Evolutionary conservation across 2,329 filamentous ascomycete genomes (phyloP).

Genomic region (Simplicillium sp.): DNA sequence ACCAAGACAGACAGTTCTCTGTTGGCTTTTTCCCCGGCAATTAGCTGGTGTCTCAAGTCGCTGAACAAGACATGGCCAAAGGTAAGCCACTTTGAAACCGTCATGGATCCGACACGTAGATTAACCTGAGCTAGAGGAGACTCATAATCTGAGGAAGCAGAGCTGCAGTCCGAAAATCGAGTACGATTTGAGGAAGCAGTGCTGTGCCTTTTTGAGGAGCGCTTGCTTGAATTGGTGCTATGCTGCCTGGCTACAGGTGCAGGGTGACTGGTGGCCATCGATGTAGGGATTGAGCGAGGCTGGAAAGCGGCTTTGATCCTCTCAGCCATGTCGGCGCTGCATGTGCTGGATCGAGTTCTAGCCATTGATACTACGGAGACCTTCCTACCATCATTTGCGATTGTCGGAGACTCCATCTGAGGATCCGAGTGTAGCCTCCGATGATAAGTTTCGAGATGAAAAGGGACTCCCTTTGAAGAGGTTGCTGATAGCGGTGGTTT

Average conservation of each 20-base stretch:
- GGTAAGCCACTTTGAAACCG: constrained; percentile 79
- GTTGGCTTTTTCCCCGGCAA: constrained; percentile 23
- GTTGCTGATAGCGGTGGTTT: constrained; percentile 40
- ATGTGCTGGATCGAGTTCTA: constrained; percentile 38
- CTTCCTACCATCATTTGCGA: constrained; percentile 22
- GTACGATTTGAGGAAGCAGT: constrained; percentile 19
- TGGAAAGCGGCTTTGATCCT: constrained; percentile 40
- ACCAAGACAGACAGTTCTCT: constrained; percentile 60
- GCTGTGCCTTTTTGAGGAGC: constrained; percentile 16
- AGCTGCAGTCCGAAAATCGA: constrained; percentile 34
- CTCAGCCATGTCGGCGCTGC: constrained; percentile 45
- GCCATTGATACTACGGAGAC: constrained; percentile 22
- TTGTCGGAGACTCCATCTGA: constrained; percentile 38
- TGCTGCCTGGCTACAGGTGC: constrained; percentile 21
- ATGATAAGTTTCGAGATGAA: constrained; percentile 43
- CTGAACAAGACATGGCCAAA: constrained; percentile 80
- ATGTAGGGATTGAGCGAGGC: constrained; percentile 25
- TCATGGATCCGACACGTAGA: constrained; percentile 70
- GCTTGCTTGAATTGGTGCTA: neutral
- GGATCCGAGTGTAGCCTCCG: constrained; percentile 23
- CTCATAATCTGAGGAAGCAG: constrained; percentile 42
- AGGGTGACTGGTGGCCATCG: constrained; percentile 32
- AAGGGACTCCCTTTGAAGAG: constrained; percentile 46
- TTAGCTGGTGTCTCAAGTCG: constrained; percentile 63
- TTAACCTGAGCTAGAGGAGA: constrained; percentile 64